phyloP scores from a whole-genome alignment of 2,329 filamentous ascomycete genomes.

The Talaromyces islandicus region DNA sequence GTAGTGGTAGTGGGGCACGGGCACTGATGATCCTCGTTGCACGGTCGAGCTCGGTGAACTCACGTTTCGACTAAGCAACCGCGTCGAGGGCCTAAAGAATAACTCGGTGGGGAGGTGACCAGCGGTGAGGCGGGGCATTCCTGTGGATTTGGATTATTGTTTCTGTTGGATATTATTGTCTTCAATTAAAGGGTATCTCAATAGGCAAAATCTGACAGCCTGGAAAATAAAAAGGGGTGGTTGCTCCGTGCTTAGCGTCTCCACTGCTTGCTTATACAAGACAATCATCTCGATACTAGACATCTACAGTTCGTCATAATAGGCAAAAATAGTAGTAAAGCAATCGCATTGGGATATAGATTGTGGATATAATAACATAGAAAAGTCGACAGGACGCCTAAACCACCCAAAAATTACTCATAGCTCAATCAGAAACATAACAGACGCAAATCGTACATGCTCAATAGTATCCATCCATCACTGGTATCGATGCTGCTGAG shows the following conservation, averaged over 20 bases:
- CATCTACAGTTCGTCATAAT: too few species aligned
- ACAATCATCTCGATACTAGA: not conserved
- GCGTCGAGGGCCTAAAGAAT: not conserved
- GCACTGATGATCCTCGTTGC: conserved; percentile 1
- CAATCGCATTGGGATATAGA: not conserved
- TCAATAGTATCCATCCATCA: not conserved
- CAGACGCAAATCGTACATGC: not conserved
- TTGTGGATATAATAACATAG: not conserved
- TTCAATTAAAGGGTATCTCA: too few species aligned
- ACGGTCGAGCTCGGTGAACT: not conserved
- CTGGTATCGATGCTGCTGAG: not conserved
- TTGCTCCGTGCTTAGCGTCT: not conserved
- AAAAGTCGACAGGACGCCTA: not conserved
- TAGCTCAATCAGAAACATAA: not conserved
- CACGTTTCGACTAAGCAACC: not conserved
- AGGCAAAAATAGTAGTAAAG: not conserved
- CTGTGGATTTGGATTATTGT: too few species aligned
- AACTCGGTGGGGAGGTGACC: not conserved
- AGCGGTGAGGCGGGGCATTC: too few species aligned
- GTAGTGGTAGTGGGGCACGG: conserved; percentile 6
- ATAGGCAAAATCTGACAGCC: too few species aligned
- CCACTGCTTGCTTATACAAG: not conserved
- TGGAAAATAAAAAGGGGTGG: not conserved
- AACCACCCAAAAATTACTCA: not conserved
- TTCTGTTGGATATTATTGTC: too few species aligned